Evolutionary conservation across 2,329 filamentous ascomycete species (phyloP), one percentile per base, ranked within the genome.

Genomic region (Myriangium duriaei): DNA sequence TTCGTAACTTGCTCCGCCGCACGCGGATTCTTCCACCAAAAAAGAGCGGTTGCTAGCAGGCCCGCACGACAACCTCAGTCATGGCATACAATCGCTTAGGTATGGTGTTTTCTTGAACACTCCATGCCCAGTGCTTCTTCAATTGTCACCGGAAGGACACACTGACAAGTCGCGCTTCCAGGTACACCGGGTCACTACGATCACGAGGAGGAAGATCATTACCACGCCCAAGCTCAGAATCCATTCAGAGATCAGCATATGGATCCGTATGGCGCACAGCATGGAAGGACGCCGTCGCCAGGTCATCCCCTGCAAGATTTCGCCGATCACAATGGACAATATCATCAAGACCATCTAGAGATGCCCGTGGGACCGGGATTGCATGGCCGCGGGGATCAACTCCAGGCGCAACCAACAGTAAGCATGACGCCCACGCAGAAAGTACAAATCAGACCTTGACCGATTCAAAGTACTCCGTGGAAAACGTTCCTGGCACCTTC

Each of bases 401-500:
- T 96, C 36, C 76, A 81, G 41, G 71, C 87, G 46, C 87, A 95
- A 58, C 83, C 85, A 34, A 88, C 87, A 40, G 82, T 88, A 60
- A 67, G 80, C 71, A n/a, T n/a, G n/a, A n/a, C n/a, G n/a, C n/a
- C n/a, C n/a, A n/a, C n/a, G n/a, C n/a, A n/a, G n/a, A n/a, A n/a
- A n/a, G n/a, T n/a, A n/a, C n/a, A n/a, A n/a, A n/a, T n/a, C n/a
- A n/a, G n/a, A n/a, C n/a, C n/a, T n/a, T n/a, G n/a, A n/a, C n/a
- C n/a, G n/a, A n/a, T n/a, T n/a, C n/a, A n/a, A 49, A 79, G 72
- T 83, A 82, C 55, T 81, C 79, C 3, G 79, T 84, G 14, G 71
- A 78, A 46, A 77, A 80, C 53, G 71, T 83, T 28, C 60, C 68
- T 34, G 69, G 69, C 49, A 75, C 74, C 11, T 79, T 74, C 51